phyloP scores from a whole-genome alignment of 495 filamentous ascomycete species.

The Aspergillus panamensis region DNA sequence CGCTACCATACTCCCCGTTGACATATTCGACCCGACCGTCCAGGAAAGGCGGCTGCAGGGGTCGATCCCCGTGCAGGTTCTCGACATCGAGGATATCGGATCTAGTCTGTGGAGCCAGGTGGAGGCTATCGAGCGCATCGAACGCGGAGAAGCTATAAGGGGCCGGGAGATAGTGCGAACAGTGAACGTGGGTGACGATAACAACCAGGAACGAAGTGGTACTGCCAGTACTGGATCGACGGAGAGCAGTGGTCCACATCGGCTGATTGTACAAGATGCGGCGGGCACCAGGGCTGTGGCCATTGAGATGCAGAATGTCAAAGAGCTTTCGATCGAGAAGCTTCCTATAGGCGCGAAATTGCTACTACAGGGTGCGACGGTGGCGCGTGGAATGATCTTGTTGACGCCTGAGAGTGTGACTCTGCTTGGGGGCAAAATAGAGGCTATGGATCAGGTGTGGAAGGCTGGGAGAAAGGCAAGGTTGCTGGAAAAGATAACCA shows the following conservation, averaged over 20 bases:
- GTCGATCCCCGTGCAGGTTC: constrained; percentile 72
- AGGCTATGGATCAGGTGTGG: constrained; percentile 74
- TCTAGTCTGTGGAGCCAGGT: constrained; percentile 78
- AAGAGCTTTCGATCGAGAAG: constrained; percentile 58
- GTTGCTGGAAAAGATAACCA: constrained; percentile 57
- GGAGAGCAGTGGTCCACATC: constrained; percentile 60
- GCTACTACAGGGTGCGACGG: constrained; percentile 59
- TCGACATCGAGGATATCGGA: constrained; percentile 79
- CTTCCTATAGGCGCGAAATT: constrained; percentile 80
- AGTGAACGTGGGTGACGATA: constrained; percentile 50
- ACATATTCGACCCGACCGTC: constrained; percentile 49
- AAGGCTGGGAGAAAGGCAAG: constrained; percentile 64
- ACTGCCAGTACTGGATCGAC: constrained; percentile 9
- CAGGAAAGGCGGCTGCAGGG: constrained; percentile 52
- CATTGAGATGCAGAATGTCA: constrained; percentile 66
- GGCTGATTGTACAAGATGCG: constrained; percentile 78
- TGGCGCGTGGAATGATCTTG: constrained; percentile 75
- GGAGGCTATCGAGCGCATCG: constrained; percentile 76
- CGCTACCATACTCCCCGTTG: constrained; percentile 53
- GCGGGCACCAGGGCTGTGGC: constrained; percentile 65
- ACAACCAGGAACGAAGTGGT: constrained; percentile 28
- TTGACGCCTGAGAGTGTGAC: constrained; percentile 61
- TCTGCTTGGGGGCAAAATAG: constrained; percentile 84
- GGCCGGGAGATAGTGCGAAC: constrained; percentile 81
- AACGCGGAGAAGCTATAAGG: constrained; percentile 76